phyloP scores from a whole-genome alignment of 352 stramenopile genomes.

The Globisporangium abappressorium region DNA sequence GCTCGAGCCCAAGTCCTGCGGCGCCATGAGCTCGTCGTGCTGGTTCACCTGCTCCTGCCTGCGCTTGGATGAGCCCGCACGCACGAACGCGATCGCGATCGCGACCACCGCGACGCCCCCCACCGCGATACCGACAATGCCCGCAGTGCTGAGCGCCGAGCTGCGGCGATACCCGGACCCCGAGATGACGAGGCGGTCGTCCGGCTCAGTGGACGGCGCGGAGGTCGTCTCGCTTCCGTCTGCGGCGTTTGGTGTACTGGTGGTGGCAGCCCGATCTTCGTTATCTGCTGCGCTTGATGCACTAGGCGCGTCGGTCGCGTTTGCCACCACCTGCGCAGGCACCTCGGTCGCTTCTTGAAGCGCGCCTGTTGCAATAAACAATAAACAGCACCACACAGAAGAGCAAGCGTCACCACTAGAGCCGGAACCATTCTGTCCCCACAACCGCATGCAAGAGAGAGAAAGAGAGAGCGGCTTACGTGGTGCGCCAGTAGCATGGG shows the following conservation, averaged over 20 bases:
- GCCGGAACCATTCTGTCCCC: too few relatives aligned
- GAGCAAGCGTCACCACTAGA: neutral
- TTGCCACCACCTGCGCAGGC: neutral
- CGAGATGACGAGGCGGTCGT: neutral
- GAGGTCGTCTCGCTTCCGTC: neutral
- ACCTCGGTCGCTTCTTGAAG: neutral
- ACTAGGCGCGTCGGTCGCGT: neutral
- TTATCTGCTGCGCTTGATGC: neutral
- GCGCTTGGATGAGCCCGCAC: slow-evolving; percentile 8
- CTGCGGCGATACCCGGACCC: neutral
- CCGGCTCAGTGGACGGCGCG: neutral
- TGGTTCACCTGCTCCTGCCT: neutral
- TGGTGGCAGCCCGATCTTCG: slow-evolving; percentile 2
- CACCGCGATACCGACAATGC: slow-evolving; percentile 14
- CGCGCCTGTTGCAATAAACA: neutral
- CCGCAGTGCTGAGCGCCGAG: neutral
- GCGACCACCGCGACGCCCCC: slow-evolving; percentile 5
- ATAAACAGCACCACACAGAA: neutral
- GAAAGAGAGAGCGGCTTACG: neutral
- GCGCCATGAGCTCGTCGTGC: neutral
- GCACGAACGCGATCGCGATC: slow-evolving; percentile 15
- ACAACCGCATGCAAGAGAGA: too few relatives aligned
- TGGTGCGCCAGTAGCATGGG: neutral
- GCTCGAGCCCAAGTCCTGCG: slow-evolving; percentile 12
- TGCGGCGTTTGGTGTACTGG: neutral